Base-by-base conservation (phyloP, 257 asterid species). In the Euphrasia confusa region DNA sequence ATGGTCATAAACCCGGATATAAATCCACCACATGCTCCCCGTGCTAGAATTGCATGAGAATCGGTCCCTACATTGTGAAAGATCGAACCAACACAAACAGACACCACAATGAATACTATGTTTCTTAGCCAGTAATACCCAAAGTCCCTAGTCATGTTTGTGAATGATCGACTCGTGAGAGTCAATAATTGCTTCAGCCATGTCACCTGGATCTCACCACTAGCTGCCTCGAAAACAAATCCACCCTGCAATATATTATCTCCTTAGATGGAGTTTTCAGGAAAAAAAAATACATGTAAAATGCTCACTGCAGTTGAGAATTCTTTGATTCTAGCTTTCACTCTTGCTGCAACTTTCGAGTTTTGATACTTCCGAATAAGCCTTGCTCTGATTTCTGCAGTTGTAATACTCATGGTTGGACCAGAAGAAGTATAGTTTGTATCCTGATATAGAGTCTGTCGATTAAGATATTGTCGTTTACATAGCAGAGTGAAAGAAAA, bases 21-120 rank as follows among this genome's bases (percentile, higher is more conserved):
- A 57, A 88, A 91, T 44, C 95, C 98, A 9, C 90, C 96, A 24
- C 90, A 86, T 17, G 95, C 87, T n/a, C 95, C 98, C 68, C 98
- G 68, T 1, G 95, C 95, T 15, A 82, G 64, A 44, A 88, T 72
- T 7, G 98, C 78, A n/a, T 54, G 74, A 17, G 68, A 71, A 35
- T 78, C 70, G 2, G 88, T 79, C 2, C 95, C 96, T 1, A 91
- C 84, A 54, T 81, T 73, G 47, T 79, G 80, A 63, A 91, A 91
- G 33, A 91, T 87, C 0, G 96, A 81, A 11, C 96, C 96, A 1
- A 81, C 95, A 32, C 93, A 77, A 28, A 83, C 5, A 3, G 96
- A 81, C 50, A 91, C 78, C 14, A 67, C 12, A 0, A 86, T 78
- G 13, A 82, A 91, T 10, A 86, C 84, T 7, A 77, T 5, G 67